phyloP scores from a whole-genome alignment of 1,284 basidiomycete species.

The Ganoderma sinense region DNA sequence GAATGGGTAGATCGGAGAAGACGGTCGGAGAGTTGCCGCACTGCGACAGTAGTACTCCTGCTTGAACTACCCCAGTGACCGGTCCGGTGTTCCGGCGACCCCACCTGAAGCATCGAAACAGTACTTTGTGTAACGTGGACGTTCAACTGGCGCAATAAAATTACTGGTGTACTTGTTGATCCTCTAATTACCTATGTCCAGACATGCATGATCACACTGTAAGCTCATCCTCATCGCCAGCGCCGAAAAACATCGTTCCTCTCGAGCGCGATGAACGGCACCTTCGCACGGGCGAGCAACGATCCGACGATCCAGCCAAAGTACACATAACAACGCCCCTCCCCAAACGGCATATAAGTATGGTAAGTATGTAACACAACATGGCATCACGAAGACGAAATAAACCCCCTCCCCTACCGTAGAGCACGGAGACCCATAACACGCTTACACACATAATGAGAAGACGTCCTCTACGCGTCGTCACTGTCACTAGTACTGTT shows the following conservation, averaged over 20 bases:
- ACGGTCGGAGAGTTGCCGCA: background rate
- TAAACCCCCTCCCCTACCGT: constrained; percentile 4
- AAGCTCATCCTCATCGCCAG: background rate
- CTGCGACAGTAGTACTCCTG: no score
- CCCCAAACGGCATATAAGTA: constrained; percentile 8
- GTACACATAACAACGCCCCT: background rate
- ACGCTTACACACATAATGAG: background rate
- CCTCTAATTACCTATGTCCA: constrained; percentile 21
- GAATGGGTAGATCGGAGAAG: background rate
- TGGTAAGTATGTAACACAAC: constrained; percentile 31
- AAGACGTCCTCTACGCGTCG: background rate
- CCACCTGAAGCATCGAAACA: background rate
- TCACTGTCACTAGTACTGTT: constrained; percentile 6
- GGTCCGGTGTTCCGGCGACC: background rate
- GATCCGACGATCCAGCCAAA: background rate
- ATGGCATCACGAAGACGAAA: constrained; percentile 21
- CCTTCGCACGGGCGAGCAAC: background rate
- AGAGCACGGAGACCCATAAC: background rate
- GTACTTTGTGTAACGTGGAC: background rate
- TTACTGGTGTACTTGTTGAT: constrained; percentile 16
- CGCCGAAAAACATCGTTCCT: background rate
- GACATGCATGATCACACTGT: constrained; percentile 20
- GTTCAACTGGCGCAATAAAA: constrained; percentile 14
- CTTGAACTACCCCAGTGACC: background rate
- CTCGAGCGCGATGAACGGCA: background rate